Conservation (phyloP, 306 rosid species). For the Canavalia gladiata region DNA sequence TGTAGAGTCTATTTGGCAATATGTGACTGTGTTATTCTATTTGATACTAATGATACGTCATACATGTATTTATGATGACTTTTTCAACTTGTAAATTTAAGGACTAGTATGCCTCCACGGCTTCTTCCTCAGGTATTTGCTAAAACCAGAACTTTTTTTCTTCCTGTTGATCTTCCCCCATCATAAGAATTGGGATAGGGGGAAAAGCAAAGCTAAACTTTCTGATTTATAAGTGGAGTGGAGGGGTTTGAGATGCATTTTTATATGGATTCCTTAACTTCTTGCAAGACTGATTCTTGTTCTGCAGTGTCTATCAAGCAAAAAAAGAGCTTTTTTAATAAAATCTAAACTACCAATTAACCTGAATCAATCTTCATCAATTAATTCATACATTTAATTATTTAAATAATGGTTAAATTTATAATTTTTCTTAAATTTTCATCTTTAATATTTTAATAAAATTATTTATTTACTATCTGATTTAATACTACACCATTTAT, state of each 20-base stretch:
- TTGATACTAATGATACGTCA: neutral
- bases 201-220: slow-evolving; percentile 20
- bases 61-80: slow-evolving; percentile 35
- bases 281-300: slow-evolving; percentile 40
- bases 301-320: slow-evolving; percentile 72
- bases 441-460: too few relatives aligned
- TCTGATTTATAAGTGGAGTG: neutral
- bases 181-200: slow-evolving; percentile 4
- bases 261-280: slow-evolving; percentile 42
- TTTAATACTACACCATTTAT: too few relatives aligned
- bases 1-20: neutral
- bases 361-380: too few relatives aligned
- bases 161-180: slow-evolving; percentile 18
- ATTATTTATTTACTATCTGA: too few relatives aligned
- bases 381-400: too few relatives aligned
- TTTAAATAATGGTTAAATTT: too few relatives aligned
- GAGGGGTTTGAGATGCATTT: slow-evolving; percentile 17
- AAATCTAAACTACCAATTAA: too few relatives aligned
- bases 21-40: slow-evolving; percentile 8
- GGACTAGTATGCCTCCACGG: slow-evolving; percentile 65
- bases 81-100: slow-evolving; percentile 78
- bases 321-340: slow-evolving; percentile 75
- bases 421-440: too few relatives aligned
- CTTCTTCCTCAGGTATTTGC: slow-evolving; percentile 74
- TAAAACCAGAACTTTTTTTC: slow-evolving; percentile 4